Evolutionary conservation across 2,329 filamentous ascomycete genomes (phyloP).

Genomic region (Rhynchosporium agropyri): DNA sequence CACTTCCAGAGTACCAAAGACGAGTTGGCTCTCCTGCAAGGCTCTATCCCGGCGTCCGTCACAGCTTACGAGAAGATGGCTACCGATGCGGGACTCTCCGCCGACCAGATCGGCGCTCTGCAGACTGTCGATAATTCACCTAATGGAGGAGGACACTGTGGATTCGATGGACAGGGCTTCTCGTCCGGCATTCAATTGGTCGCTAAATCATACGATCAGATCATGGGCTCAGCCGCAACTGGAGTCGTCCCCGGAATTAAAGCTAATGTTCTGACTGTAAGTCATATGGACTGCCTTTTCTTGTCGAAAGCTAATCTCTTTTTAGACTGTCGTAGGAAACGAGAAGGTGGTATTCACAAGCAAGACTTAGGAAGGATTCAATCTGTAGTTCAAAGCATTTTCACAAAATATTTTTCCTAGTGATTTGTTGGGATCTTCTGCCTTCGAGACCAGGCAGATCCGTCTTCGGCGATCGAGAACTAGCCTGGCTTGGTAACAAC

Average conservation of each 20-base stretch:
- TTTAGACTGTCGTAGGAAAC: constrained; percentile 35
- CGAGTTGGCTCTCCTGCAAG: constrained; percentile 54
- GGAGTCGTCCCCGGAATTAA: constrained; percentile 52
- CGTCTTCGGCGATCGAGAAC: too few species aligned
- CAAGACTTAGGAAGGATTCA: constrained; percentile 7
- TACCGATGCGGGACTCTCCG: constrained; percentile 47
- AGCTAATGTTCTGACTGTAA: constrained; percentile 50
- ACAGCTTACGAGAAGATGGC: constrained; percentile 55
- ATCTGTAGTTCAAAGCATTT: not conserved
- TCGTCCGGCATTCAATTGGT: constrained; percentile 60
- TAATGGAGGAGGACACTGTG: constrained; percentile 59
- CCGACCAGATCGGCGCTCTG: constrained; percentile 50
- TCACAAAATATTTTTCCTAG: not conserved
- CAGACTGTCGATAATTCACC: constrained; percentile 62
- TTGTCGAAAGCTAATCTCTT: constrained; percentile 16
- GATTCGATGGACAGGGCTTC: constrained; percentile 58
- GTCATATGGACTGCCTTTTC: not conserved
- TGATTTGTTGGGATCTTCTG: too few species aligned
- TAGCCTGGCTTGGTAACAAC: too few species aligned
- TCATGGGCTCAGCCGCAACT: constrained; percentile 54
- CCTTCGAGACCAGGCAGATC: not conserved
- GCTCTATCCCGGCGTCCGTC: constrained; percentile 53
- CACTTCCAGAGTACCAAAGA: constrained; percentile 59
- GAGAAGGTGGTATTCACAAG: constrained; percentile 34
- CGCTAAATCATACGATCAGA: constrained; percentile 53